These are phyloP conservation scores for Saprolegnia parasitica DNA, from an alignment of 352 stramenopile genomes.

Conservation along the genomic window DNA sequence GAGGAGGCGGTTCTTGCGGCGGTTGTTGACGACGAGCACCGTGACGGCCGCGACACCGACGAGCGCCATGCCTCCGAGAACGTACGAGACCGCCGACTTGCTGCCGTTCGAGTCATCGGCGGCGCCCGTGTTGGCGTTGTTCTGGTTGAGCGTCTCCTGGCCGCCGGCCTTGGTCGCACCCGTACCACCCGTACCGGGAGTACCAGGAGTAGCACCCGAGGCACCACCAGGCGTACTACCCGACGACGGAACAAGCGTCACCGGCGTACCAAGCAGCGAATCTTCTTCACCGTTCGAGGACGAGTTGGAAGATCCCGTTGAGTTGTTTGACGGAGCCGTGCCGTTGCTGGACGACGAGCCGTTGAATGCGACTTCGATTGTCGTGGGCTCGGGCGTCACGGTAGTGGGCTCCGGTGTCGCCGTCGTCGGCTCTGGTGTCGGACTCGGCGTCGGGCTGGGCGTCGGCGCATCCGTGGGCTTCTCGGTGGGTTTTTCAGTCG, in stretches of 20 bases:
- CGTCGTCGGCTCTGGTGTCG: conserved; percentile 1
- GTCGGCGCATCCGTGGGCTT: background rate
- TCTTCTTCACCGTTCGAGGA: background rate
- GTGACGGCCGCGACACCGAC: conserved; percentile 15
- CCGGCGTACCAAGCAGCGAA: background rate
- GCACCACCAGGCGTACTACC: background rate
- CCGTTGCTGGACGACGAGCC: background rate
- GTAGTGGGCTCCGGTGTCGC: conserved; percentile 3
- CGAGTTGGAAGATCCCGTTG: background rate
- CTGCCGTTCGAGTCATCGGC: background rate
- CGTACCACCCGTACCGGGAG: background rate
- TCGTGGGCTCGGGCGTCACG: background rate
- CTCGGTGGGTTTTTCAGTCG: background rate
- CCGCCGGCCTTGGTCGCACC: background rate
- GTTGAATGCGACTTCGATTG: background rate
- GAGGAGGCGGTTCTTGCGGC: conserved; percentile 7
- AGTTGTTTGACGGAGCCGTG: background rate
- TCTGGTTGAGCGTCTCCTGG: conserved; percentile 5
- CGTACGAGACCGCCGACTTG: conserved; percentile 12
- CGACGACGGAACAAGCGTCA: background rate
- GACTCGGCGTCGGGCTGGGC: background rate
- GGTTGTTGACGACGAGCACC: conserved; percentile 25
- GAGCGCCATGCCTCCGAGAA: conserved; percentile 5
- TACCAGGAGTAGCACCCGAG: background rate
- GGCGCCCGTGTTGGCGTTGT: conserved; percentile 14